A percentile compares a stretch with the other conserved stretches of the same genome.
phyloP scores from a whole-genome alignment of 2,329 filamentous ascomycete genomes.

The Tricladium varicosporioides region DNA sequence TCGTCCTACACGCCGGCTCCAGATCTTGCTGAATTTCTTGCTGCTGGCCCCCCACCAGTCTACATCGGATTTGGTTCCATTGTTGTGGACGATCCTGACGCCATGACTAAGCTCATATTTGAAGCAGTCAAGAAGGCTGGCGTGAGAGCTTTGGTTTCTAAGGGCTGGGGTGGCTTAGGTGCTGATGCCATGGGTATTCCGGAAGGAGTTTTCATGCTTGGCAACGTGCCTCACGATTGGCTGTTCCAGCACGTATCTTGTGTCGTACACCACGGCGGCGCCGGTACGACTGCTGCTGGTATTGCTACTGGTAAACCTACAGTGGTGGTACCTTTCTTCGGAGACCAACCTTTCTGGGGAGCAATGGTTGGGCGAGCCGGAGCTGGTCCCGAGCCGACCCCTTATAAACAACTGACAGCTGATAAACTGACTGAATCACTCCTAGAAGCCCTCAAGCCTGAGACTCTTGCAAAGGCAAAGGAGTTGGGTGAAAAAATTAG shows the following conservation, averaged over 20 bases:
- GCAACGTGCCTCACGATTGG: conserved; percentile 87
- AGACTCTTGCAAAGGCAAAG: conserved; percentile 54
- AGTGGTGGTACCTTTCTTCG: conserved; percentile 82
- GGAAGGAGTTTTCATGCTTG: conserved; percentile 77
- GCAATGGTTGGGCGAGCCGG: conserved; percentile 71
- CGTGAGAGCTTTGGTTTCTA: conserved; percentile 77
- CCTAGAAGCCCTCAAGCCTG: conserved; percentile 54
- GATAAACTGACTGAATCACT: conserved; percentile 67
- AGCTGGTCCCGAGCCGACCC: conserved; percentile 69
- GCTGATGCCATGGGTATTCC: conserved; percentile 69
- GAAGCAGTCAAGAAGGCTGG: conserved; percentile 65
- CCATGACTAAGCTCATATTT: conserved; percentile 69
- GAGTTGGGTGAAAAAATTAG: conserved; percentile 58
- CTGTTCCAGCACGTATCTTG: conserved; percentile 77
- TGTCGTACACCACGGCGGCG: conserved; percentile 85
- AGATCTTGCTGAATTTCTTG: conserved; percentile 65
- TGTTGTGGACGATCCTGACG: conserved; percentile 73
- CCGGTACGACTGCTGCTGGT: conserved; percentile 85
- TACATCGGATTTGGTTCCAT: conserved; percentile 86
- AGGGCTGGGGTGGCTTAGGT: conserved; percentile 85
- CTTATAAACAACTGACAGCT: conserved; percentile 64
- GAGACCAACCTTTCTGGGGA: conserved; percentile 83
- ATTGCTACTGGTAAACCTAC: conserved; percentile 78
- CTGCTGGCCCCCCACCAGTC: conserved; percentile 67
- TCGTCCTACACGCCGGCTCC: conserved; percentile 64